phyloP scores from a whole-genome alignment of 495 filamentous ascomycete genomes.

The Baudoinia panamericana region DNA sequence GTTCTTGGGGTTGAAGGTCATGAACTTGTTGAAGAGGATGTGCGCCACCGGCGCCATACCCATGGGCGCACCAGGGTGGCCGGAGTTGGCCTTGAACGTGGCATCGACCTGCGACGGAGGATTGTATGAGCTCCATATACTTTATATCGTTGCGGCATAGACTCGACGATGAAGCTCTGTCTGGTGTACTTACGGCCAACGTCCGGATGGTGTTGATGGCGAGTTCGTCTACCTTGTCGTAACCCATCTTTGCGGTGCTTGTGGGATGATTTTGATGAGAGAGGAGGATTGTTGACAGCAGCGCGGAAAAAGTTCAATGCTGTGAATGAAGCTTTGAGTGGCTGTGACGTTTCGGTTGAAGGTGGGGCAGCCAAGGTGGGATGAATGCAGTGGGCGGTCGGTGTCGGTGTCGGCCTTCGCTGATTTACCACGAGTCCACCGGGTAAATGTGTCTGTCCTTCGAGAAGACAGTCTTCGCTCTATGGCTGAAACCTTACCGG shows the following conservation, averaged over 20 bases:
- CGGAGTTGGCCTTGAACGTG: conserved; percentile 87
- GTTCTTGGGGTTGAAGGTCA: conserved; percentile 99
- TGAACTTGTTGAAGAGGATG: conserved; percentile 96
- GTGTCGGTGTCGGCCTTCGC: too few species aligned
- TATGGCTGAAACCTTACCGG: too few species aligned
- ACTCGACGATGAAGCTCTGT: conserved; percentile 10
- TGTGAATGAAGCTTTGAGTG: too few species aligned
- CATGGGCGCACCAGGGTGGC: conserved; percentile 98
- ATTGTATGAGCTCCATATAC: too few species aligned
- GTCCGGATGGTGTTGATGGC: conserved; percentile 96
- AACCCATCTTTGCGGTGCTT: conserved; percentile 62
- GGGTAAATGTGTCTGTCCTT: too few species aligned
- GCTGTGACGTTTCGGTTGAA: too few species aligned
- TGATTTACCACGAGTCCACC: too few species aligned
- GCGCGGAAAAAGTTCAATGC: too few species aligned
- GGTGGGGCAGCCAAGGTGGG: too few species aligned
- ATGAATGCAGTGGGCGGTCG: too few species aligned
- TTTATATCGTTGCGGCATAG: conserved; percentile 9
- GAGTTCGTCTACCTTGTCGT: conserved; percentile 69
- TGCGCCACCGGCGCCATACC: conserved; percentile 96
- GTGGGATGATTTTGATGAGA: conserved; percentile 4
- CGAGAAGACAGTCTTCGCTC: too few species aligned
- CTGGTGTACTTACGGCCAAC: conserved; percentile 81
- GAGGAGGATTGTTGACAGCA: too few species aligned
- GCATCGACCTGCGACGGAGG: conserved; percentile 96